A percentile compares a stretch with the other conserved stretches of the same genome.
Conservation (phyloP, 768 basidiomycete genomes). For the Leccinum incarnatum region DNA sequence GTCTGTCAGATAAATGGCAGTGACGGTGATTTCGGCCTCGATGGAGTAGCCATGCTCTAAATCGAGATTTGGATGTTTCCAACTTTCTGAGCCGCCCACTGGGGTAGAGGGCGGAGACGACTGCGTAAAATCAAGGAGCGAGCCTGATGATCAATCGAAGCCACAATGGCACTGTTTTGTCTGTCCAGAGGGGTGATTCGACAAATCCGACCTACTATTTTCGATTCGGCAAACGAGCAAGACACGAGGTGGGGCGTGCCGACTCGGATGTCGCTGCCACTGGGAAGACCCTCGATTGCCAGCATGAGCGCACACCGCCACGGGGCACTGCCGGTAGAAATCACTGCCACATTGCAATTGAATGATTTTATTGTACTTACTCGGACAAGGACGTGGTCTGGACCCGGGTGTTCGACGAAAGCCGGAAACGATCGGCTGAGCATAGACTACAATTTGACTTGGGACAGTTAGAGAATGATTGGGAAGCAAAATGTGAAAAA, state of each 20-base stretch:
- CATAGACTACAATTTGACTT: slow-evolving; percentile 1
- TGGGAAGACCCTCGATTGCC: neutral
- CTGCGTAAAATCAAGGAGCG: neutral
- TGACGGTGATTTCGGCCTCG: neutral
- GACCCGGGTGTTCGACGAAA: neutral
- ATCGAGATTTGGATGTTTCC: neutral
- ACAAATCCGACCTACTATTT: neutral
- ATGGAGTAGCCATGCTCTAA: neutral
- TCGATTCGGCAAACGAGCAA: neutral
- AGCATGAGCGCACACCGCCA: slow-evolving; percentile 7
- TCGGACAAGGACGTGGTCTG: neutral
- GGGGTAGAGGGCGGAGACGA: neutral
- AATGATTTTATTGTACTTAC: neutral
- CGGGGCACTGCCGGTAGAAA: slow-evolving; percentile 4
- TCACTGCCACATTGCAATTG: slow-evolving; percentile 7
- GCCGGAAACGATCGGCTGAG: neutral
- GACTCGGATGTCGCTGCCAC: neutral
- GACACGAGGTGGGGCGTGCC: neutral
- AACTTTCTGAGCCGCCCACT: neutral
- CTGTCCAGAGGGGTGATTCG: neutral
- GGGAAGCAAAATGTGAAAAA: slow-evolving; percentile 2
- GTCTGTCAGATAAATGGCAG: neutral
- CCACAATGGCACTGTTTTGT: neutral
- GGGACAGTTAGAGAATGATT: slow-evolving; percentile 16
- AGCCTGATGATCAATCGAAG: neutral